phyloP scores from a whole-genome alignment of 2,329 filamentous ascomycete species.

The Rasamsonia emersonii region DNA sequence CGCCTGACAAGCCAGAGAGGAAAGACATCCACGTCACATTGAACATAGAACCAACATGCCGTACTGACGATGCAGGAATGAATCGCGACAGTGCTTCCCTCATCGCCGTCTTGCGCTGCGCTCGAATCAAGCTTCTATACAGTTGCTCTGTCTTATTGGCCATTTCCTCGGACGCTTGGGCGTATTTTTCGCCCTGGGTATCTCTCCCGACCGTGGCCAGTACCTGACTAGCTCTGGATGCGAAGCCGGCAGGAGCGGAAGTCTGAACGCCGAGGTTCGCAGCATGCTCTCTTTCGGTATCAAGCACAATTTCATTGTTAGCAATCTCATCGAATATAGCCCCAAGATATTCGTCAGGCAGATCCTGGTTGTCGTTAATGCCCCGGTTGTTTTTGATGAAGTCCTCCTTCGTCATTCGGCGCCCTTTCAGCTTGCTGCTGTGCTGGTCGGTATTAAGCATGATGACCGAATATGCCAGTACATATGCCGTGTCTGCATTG shows the following conservation, averaged over 20 bases:
- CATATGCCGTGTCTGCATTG: conserved; percentile 95
- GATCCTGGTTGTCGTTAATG: conserved; percentile 91
- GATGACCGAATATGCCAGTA: conserved; percentile 92
- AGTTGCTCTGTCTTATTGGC: conserved; percentile 70
- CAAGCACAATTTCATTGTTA: conserved; percentile 84
- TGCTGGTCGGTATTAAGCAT: conserved; percentile 94
- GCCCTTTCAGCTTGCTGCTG: conserved; percentile 70
- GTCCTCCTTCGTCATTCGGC: conserved; percentile 89
- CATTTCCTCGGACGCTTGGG: conserved; percentile 95
- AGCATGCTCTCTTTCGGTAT: conserved; percentile 83
- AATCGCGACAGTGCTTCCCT: conserved; percentile 62
- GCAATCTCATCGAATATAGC: conserved; percentile 89
- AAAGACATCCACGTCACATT: conserved; percentile 99
- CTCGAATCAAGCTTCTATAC: conserved; percentile 86
- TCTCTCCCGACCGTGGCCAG: conserved; percentile 88
- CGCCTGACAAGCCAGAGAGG: conserved; percentile 84
- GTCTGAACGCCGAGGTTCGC: conserved; percentile 62
- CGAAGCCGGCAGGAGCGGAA: conserved; percentile 58
- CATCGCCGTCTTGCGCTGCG: conserved; percentile 71
- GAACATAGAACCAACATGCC: conserved; percentile 96
- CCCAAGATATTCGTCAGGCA: conserved; percentile 84
- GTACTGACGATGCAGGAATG: conserved; percentile 86
- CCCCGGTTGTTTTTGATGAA: conserved; percentile 99
- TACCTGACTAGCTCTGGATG: conserved; percentile 76
- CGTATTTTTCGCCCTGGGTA: conserved; percentile 82